Evolutionary conservation across 78 protist species (phyloP), one percentile per base, ranked within the genome.

Genomic region (Polysphondylium violaceum): DNA sequence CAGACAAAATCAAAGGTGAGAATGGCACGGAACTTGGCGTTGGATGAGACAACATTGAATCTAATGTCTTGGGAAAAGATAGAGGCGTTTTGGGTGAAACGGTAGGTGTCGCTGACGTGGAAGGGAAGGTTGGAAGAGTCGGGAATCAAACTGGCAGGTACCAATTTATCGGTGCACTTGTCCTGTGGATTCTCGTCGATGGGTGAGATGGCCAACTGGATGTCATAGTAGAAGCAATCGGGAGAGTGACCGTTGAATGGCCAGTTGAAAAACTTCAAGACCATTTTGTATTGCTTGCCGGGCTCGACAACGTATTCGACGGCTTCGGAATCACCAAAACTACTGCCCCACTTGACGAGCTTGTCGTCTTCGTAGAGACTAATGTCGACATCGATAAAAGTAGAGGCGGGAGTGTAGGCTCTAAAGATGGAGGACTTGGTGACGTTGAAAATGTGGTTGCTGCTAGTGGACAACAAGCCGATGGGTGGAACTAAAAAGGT

Each of bases 1-100:
- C 89, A 81, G 33, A 81, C 60, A 58, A 81, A 81, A 33, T 81
- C 89, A 47, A 25, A 68, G 19, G 63, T 65, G 12, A 81, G 9
- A 12, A 81, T 71, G 1, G 89, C 89, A 31, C 89, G 56, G 59
- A 81, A 81, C 21, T 56, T 8, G 1, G 89, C 50, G n/a, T 8
- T 23, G 5, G 6, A 6, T 4, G 0, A 9, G 33, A 51, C 55
- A 1, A 81, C 89, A 9, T 21, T 21, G 68, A 81, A 81, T 51
- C 69, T 68, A 12, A 81, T 2, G 2, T 47, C 17, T 3, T 21
- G 9, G 0, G 65, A 31, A 17, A 78, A 43, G 50, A 31, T 17
- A 0, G 47, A 6, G 1, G 21, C 51, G 44, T 9, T 27, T 27
- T 81, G 89, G 6, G 25, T 68, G 58, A 81, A 81, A 6, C 17